phyloP scores from a whole-genome alignment of 2,329 filamentous ascomycete species.

The Fusarium ramigenum region DNA sequence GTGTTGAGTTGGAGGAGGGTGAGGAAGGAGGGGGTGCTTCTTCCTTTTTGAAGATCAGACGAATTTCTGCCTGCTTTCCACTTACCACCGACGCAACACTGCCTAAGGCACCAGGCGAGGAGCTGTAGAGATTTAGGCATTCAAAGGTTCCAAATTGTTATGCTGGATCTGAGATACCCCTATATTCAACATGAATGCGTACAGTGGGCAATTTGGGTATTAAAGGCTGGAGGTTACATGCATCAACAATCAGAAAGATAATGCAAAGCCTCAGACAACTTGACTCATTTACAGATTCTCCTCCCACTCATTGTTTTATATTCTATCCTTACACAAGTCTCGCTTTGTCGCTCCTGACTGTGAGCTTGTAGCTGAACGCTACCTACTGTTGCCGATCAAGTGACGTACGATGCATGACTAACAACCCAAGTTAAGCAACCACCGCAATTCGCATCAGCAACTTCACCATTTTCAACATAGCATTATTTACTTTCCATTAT shows the following conservation, averaged over 20 bases:
- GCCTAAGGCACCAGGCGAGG: neutral
- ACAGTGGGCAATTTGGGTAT: neutral
- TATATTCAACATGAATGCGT: neutral
- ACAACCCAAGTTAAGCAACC: neutral
- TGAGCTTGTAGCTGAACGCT: neutral
- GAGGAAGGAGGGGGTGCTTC: neutral
- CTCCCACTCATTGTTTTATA: fast-evolving
- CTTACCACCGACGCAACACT: neutral
- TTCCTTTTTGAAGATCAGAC: neutral
- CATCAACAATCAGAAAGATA: neutral
- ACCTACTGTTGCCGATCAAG: neutral
- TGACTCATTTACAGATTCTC: fast-evolving
- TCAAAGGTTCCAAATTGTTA: neutral
- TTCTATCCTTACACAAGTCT: fast-evolving
- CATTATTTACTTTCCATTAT: neutral
- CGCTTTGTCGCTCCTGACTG: neutral
- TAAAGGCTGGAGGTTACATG: neutral
- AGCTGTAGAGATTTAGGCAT: no score
- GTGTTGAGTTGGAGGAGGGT: neutral
- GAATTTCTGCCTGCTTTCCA: neutral
- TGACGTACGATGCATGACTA: neutral
- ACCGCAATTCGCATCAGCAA: neutral
- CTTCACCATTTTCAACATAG: neutral
- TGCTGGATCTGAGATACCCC: neutral
- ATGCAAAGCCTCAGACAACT: neutral